Base-by-base conservation (phyloP, 1,284 basidiomycete species). In the Rhodotorula sp. region DNA sequence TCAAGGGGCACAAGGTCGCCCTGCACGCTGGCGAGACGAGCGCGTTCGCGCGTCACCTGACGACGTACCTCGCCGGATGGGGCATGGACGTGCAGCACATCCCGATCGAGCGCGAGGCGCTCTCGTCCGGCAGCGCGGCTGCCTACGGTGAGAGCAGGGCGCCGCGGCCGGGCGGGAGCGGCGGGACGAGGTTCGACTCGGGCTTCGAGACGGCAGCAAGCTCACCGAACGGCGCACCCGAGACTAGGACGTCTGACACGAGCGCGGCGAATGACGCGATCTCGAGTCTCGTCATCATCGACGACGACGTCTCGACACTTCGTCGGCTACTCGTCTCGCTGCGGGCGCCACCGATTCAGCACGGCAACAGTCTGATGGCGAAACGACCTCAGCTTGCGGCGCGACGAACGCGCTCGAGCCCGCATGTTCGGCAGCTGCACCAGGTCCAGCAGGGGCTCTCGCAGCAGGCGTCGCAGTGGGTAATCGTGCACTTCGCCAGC, bases 11-110 rank as follows among this genome's bases (percentile, higher is more conserved):
- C 80, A 90, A 88, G 77, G 92, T 90, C 0, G 87, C 87, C 0
- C 83, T 97, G 23, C 90, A 94, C 78, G 92, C 94, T 10, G 90
- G 87, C 77, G 86, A 91, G 19, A 88, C 87, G 70, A 91, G 91
- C 56, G 87, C 89, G 0, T 97, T 97, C 78, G 93, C 93, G 0
- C 90, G 91, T 62, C 92, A 95, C 80, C 84, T 97, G 42, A 93
- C 92, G 49, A 90, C 89, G 76, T 95, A 95, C 81, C 86, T 97
- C 67, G 91, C 91, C n/a, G 87, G 90, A 7, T 97, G 94, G 93
- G 93, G 93, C 23, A 86, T 97, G 86, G 92, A 96, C 78, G 89
- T 97, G 57, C 89, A 87, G 64, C 92, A 93, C 81, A 85, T 92
- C 50, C 88, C 91, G 7, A 85, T 81, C 44, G 82, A 82, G 53